A percentile compares a stretch with the other conserved stretches of the same genome.
These are phyloP conservation scores for Leersia perrieri DNA, from an alignment of 176 grass and related monocot species.

Conservation along the genomic window DNA sequence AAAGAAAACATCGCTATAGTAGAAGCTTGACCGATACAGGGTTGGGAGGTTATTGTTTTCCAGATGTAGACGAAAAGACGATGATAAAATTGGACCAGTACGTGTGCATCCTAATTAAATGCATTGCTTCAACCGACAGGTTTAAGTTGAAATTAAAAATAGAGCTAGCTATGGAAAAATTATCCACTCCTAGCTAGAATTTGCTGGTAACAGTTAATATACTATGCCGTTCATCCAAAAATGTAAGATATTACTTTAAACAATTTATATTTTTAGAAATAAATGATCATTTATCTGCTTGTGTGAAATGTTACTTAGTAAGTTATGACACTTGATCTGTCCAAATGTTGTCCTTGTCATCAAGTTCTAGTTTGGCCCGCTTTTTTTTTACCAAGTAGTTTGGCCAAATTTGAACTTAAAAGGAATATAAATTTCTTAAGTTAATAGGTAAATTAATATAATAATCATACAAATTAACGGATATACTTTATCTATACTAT, in stretches of 20 bases:
- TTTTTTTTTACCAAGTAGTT: too few relatives aligned
- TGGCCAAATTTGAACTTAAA: too few relatives aligned
- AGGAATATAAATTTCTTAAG: not conserved
- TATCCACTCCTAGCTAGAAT: not conserved
- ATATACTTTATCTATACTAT: too few relatives aligned
- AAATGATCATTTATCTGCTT: not conserved
- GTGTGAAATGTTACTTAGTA: not conserved
- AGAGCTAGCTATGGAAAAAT: not conserved
- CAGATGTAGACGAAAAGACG: not conserved
- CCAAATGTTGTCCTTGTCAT: not conserved
- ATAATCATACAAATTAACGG: too few relatives aligned
- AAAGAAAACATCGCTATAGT: constrained; percentile 7
- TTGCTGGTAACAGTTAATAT: not conserved
- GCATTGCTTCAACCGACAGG: not conserved
- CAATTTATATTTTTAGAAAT: too few relatives aligned
- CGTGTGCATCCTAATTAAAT: too few relatives aligned
- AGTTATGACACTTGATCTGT: not conserved
- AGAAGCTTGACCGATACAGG: not conserved
- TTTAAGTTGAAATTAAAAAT: not conserved
- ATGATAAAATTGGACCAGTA: not conserved
- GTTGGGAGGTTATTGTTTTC: not conserved
- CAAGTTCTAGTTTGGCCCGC: not conserved
- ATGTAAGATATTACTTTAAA: too few relatives aligned
- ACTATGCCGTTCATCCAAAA: too few relatives aligned
- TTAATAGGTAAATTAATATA: too few relatives aligned